Conservation (phyloP, 179 eudicot species). For the Heliamphora ciliata region DNA sequence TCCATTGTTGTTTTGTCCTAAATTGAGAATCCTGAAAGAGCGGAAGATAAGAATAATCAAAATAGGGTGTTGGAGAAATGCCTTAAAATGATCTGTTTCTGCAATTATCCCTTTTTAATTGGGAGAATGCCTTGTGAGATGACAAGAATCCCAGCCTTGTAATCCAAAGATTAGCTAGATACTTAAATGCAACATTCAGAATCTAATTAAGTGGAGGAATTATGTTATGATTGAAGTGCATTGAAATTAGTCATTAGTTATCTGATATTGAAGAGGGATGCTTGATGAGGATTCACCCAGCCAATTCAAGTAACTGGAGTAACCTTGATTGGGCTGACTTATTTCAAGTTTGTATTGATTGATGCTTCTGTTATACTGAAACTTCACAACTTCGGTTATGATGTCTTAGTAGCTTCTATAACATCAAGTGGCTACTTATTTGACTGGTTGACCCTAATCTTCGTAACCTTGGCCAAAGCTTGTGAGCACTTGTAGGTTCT, state of each 20-base stretch:
- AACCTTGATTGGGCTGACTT: too few species aligned
- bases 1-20: background rate
- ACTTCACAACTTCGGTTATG: too few species aligned
- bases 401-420: too few species aligned
- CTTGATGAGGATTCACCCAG: background rate
- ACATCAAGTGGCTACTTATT: too few species aligned
- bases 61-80: background rate
- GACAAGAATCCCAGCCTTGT: background rate
- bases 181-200: background rate
- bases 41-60: background rate
- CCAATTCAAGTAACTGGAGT: too few species aligned
- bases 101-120: background rate
- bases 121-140: background rate
- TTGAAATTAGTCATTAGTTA: background rate
- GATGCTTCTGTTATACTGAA: too few species aligned
- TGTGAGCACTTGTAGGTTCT: too few species aligned
- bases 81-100: background rate
- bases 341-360: too few species aligned
- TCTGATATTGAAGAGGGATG: background rate
- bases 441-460: too few species aligned
- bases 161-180: background rate
- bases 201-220: background rate
- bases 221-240: background rate
- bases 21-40: background rate
- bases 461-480: too few species aligned